Evolutionary conservation across 1,284 basidiomycete genomes (phyloP).

Genomic region (Lentinus polychrous): DNA sequence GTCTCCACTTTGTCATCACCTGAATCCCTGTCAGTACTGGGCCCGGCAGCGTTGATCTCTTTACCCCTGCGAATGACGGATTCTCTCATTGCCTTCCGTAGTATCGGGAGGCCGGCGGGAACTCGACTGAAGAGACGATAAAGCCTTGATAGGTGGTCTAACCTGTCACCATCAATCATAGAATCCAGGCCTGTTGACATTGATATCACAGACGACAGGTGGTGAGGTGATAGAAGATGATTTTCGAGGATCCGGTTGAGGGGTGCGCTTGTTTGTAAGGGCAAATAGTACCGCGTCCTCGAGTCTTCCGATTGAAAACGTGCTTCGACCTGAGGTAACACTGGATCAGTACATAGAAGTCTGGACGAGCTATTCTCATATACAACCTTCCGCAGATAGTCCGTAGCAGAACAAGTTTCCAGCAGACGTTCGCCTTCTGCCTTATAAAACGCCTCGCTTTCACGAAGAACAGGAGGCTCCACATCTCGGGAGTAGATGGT

Average conservation of each 20-base stretch:
- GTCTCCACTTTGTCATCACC: slow-evolving; percentile 34
- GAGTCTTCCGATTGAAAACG: slow-evolving; percentile 83
- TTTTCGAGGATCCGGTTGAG: slow-evolving; percentile 76
- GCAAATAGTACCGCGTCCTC: slow-evolving; percentile 87
- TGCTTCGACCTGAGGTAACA: slow-evolving; percentile 60
- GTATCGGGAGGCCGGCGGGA: slow-evolving; percentile 54
- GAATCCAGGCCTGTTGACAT: slow-evolving; percentile 80
- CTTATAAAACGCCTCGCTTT: slow-evolving; percentile 79
- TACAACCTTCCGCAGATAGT: slow-evolving; percentile 77
- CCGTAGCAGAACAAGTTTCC: slow-evolving; percentile 72
- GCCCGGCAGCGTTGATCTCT: slow-evolving; percentile 59
- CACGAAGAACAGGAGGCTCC: slow-evolving; percentile 77
- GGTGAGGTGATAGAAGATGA: slow-evolving; percentile 70
- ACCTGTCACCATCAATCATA: slow-evolving; percentile 83
- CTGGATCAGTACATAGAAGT: not conserved
- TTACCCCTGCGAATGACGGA: slow-evolving; percentile 76
- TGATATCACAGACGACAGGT: slow-evolving; percentile 77
- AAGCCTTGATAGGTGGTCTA: slow-evolving; percentile 74
- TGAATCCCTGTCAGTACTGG: slow-evolving; percentile 26
- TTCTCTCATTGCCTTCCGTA: slow-evolving; percentile 69
- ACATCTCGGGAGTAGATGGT: slow-evolving; percentile 84
- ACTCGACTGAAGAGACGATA: slow-evolving; percentile 78
- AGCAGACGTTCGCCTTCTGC: slow-evolving; percentile 71
- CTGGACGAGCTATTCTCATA: slow-evolving; percentile 7
- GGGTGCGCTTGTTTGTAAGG: slow-evolving; percentile 63